Conservation (phyloP, 139 green algal genomes). For the Choricystis sp. region DNA sequence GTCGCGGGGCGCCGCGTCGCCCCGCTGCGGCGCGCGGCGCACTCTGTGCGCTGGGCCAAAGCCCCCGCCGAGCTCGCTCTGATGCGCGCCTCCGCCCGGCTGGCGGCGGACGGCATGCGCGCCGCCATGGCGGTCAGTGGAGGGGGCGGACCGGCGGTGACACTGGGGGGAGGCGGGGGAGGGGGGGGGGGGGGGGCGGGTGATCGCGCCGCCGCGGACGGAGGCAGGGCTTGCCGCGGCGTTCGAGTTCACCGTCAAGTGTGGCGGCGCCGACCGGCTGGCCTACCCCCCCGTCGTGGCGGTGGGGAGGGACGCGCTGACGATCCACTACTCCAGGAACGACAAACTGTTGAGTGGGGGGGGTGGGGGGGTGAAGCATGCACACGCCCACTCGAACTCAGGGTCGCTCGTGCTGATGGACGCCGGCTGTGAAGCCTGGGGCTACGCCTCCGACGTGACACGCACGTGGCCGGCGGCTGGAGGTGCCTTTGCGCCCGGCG, state of each 20-base stretch:
- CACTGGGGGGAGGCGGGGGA: no score
- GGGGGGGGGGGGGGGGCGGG: no score
- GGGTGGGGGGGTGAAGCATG: no score
- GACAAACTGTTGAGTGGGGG: constrained; percentile 50
- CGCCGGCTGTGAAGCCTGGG: constrained; percentile 71
- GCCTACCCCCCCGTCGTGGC: constrained; percentile 61
- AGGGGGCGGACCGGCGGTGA: not conserved
- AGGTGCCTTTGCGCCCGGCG: constrained; percentile 18
- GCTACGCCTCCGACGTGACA: constrained; percentile 75
- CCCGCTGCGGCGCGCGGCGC: constrained; percentile 27
- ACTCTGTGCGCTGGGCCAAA: constrained; percentile 52
- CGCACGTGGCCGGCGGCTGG: constrained; percentile 65
- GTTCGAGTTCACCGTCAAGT: constrained; percentile 48
- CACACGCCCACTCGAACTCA: no score
- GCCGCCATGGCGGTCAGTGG: constrained; percentile 26
- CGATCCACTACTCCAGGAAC: constrained; percentile 76
- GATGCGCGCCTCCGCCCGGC: constrained; percentile 33
- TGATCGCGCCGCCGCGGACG: no score
- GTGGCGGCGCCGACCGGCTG: constrained; percentile 40
- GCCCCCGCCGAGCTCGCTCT: constrained; percentile 37
- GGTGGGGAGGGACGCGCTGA: constrained; percentile 45
- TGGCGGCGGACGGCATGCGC: constrained; percentile 27
- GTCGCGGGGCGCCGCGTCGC: constrained; percentile 7
- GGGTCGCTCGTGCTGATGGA: constrained; percentile 84
- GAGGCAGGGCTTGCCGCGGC: constrained; percentile 41